Evolutionary conservation across 192 early-diverging fungal species (phyloP), one percentile per base, ranked within the genome.

Genomic region (Dispira parvispora): DNA sequence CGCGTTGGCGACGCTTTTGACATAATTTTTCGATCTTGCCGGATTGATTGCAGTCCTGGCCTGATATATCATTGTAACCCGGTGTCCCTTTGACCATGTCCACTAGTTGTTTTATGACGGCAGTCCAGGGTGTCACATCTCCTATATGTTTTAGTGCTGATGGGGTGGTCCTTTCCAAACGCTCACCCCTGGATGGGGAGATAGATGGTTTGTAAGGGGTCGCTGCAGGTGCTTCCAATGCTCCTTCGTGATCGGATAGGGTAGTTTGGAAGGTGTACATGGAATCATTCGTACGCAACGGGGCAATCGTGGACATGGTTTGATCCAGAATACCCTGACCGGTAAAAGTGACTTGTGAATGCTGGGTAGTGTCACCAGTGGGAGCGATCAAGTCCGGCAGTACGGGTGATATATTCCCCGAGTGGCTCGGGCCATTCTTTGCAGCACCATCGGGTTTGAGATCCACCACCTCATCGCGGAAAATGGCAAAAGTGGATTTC

Each of bases 271-370:
- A n/a, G 20, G 42, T 45, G 43, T 45, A 43, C 26, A 38, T 44
- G 26, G 58, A 61, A 43, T 61, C 58, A n/a, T 43, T 45, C 11
- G 58, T 45, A 5, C 43, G 58, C 2, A 38, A 21, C 6, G 58
- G 58, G 13, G n/a, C 43, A n/a, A 61, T 61, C 20, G 58, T 61
- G 12, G 58, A 61, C 58, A 61, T 45, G 58, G 58, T 61, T n/a
- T 43, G 38, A 9, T 61, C 58, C 11, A n/a, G n/a, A 9, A 44
- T 21, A 38, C 58, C 28, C 14, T n/a, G 58, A 27, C 28, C n/a
- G 8, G 28, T 26, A 38, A 38, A n/a, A 32, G 26, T 26, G 10
- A 9, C 18, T 0, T 32, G 21, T 1, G 55, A 26, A 38, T 57
- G 42, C 42, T 16, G 42, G 18, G 42, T 32, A 43, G 21, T 52